Conservation (phyloP, 495 filamentous ascomycete species). For the Chaetomium tenue region DNA sequence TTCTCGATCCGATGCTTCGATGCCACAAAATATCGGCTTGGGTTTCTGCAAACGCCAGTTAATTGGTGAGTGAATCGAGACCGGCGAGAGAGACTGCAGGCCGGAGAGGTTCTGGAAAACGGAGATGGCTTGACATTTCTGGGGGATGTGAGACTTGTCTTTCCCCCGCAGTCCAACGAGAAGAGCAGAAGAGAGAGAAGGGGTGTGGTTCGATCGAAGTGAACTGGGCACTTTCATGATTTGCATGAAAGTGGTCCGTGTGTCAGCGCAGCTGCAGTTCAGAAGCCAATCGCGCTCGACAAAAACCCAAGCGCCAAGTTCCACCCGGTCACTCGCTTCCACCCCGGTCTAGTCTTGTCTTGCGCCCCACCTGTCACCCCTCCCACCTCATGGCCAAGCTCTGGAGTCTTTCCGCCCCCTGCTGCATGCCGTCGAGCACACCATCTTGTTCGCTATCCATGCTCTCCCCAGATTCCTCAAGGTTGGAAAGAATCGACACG, state of each 20-base stretch:
- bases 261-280: conserved; percentile 31
- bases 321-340: conserved; percentile 8
- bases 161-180: neutral
- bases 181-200: neutral
- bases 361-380: conserved; percentile 24
- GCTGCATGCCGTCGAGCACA: conserved; percentile 25
- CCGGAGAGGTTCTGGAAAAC: no score
- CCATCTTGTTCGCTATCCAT: conserved; percentile 29
- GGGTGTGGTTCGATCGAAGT: conserved; percentile 9
- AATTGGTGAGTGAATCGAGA: no score
- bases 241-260: conserved; percentile 31
- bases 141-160: neutral
- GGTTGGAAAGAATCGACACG: conserved; percentile 8
- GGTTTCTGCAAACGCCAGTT: no score
- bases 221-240: conserved; percentile 20
- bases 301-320: neutral
- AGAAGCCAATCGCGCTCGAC: neutral
- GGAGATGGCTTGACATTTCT: neutral
- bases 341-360: conserved; percentile 20
- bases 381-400: conserved; percentile 22
- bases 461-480: conserved; percentile 29
- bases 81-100: no score
- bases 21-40: no score
- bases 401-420: conserved; percentile 21
- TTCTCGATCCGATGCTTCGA: no score